Evolutionary conservation across 2,329 filamentous ascomycete genomes (phyloP), one percentile per base, ranked within the genome.

Genomic region (Sclerotinia spermophila): DNA sequence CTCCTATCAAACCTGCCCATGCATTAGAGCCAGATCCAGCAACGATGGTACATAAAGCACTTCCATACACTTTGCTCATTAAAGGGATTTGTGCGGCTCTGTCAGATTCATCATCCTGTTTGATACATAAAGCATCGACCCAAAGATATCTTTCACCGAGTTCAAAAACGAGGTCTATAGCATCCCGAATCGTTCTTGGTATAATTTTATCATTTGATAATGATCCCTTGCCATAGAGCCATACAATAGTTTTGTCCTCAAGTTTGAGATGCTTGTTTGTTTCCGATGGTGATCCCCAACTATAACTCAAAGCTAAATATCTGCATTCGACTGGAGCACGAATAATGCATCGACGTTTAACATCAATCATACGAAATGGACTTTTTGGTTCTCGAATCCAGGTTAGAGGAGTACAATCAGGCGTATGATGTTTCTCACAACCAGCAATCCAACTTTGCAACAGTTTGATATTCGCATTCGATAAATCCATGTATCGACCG

Each of bases 21-120:
- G 73, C 48, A 75, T 77, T 72, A 24, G 73, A 70, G 44, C 75
- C 75, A 66, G 72, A 74, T 3, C 71, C 71, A 24, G 74, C 76
- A 48, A 75, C 71, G 42, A 74, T 65, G 10, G 74, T 72, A 27
- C 72, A 73, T 21, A 72, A 64, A 38, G 71, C 61, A 19, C 69
- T 68, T 15, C 72, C 72, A 65, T 76, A 76, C n/a, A 75, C 53
- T 21, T 74, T 72, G 33, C 72, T 72, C 35, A 79, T 72, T 8
- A 44, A 42, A 53, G 30, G 35, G n/a, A 70, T 56, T 5, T 70
- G 68, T 19, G 35, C 33, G 70, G 11, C 62, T 58, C 51, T 61
- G 19, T 69, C 67, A 19, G 8, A 13, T n/a, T 64, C n/a, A 35
- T 71, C 62, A n/a, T 71, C 68, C 56, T 71, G 53, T 27, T 59